phyloP scores from a whole-genome alignment of 78 protist species.

The Acrasis kona region DNA sequence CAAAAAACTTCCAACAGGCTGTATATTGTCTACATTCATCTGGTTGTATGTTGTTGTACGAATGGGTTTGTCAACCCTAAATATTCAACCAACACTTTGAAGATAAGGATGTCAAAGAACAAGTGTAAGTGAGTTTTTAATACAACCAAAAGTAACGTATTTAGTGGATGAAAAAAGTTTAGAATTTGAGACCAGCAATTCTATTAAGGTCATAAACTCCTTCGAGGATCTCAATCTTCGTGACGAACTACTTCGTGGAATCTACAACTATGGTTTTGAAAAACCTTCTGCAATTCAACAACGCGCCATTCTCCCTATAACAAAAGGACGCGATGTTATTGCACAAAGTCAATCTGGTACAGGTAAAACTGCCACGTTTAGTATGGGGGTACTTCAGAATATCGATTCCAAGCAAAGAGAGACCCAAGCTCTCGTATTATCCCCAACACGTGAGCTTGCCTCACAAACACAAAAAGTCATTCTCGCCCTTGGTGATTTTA shows the following conservation, averaged over 20 bases:
- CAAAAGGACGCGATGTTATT: conserved; percentile 84
- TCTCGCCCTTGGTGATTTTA: conserved; percentile 80
- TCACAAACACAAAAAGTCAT: conserved; percentile 88
- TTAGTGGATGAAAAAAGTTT: too few species aligned
- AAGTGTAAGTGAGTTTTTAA: too few species aligned
- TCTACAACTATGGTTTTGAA: conserved; percentile 96
- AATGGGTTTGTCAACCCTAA: too few species aligned
- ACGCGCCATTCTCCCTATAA: conserved; percentile 84
- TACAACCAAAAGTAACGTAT: too few species aligned
- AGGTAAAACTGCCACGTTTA: conserved; percentile 97
- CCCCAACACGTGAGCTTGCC: conserved; percentile 99
- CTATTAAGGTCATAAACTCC: conserved; percentile 48
- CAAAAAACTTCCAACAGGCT: too few species aligned
- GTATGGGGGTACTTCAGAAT: conserved; percentile 70
- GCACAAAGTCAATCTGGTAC: conserved; percentile 99
- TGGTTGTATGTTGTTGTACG: too few species aligned
- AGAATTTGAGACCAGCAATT: conserved; percentile 23
- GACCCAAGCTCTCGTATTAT: conserved; percentile 91
- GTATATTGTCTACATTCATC: too few species aligned
- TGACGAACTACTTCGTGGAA: conserved; percentile 90
- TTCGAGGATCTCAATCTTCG: conserved; percentile 90
- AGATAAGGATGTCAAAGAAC: too few species aligned
- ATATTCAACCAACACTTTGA: too few species aligned
- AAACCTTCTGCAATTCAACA: conserved; percentile 98
- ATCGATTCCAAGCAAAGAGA: conserved; percentile 42